A percentile compares a stretch with the other conserved stretches of the same genome.
Conservation (phyloP, 2,329 filamentous ascomycete species). For the Tympanopsis confertula region DNA sequence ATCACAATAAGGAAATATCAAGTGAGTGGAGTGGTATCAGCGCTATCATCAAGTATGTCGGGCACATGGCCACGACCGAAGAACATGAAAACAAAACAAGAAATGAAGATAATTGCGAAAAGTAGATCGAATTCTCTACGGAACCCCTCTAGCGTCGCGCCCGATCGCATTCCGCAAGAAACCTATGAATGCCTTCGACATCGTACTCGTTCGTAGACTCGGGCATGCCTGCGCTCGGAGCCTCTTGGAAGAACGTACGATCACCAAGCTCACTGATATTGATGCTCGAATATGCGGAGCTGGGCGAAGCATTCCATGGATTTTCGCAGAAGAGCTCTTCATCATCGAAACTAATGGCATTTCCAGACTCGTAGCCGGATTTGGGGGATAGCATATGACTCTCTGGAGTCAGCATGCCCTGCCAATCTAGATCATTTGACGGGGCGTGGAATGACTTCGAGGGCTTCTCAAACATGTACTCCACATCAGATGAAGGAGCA, state of each 20-base stretch:
- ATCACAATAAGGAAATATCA: too few relatives aligned
- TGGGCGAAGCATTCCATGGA: not conserved
- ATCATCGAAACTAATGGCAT: not conserved
- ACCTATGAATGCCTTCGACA: not conserved
- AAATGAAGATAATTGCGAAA: too few relatives aligned
- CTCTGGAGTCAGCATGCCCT: not conserved
- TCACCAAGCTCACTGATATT: not conserved
- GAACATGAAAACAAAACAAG: too few relatives aligned
- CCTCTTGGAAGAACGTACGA: not conserved
- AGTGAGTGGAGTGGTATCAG: too few relatives aligned
- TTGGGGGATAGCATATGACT: too few relatives aligned
- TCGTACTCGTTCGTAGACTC: not conserved
- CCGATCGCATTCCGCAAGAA: not conserved
- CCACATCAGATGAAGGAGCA: not conserved
- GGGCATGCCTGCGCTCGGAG: not conserved
- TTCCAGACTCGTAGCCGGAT: not conserved
- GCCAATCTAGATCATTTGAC: not conserved
- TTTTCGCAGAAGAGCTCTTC: not conserved
- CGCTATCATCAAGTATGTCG: too few relatives aligned
- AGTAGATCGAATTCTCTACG: too few relatives aligned
- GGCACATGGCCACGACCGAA: too few relatives aligned
- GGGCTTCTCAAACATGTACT: not conserved
- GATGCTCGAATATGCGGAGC: not conserved
- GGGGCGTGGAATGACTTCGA: not conserved
- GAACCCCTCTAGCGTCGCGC: too few relatives aligned